phyloP scores from a whole-genome alignment of 2,329 filamentous ascomycete species.

The Lachnellula suecica region DNA sequence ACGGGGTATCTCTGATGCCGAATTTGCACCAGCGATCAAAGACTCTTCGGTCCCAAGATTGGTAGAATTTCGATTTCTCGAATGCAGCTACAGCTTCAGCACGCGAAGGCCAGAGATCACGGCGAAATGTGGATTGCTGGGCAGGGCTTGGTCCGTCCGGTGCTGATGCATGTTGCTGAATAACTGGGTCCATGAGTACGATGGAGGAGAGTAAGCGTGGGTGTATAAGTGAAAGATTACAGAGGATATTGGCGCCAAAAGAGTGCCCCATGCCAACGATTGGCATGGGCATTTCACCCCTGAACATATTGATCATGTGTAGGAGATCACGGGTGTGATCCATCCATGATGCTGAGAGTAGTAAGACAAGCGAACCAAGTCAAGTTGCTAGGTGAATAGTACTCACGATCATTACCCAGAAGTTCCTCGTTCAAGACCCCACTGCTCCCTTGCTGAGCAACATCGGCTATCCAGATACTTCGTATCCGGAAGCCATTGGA shows the following conservation, averaged over 20 bases:
- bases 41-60: constrained; percentile 77
- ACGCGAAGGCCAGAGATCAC: constrained; percentile 81
- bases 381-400: not conserved
- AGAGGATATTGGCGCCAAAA: constrained; percentile 76
- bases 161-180: constrained; percentile 51
- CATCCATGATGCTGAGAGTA: constrained; percentile 69
- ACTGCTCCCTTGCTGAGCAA: constrained; percentile 81
- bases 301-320: constrained; percentile 82
- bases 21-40: constrained; percentile 71
- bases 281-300: constrained; percentile 72
- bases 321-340: constrained; percentile 84
- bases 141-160: constrained; percentile 42
- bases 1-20: constrained; percentile 75
- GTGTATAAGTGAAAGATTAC: constrained; percentile 72
- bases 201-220: constrained; percentile 76
- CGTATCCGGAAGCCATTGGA: constrained; percentile 67
- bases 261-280: constrained; percentile 86
- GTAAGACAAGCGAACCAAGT: constrained; percentile 11
- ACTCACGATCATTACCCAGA: constrained; percentile 81
- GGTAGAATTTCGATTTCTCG: constrained; percentile 71
- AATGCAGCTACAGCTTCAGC: constrained; percentile 67
- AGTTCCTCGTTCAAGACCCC: constrained; percentile 72
- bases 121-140: constrained; percentile 65
- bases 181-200: constrained; percentile 82
- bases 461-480: constrained; percentile 86